Conservation (phyloP, 2,329 filamentous ascomycete species). For the Claviceps sp. region DNA sequence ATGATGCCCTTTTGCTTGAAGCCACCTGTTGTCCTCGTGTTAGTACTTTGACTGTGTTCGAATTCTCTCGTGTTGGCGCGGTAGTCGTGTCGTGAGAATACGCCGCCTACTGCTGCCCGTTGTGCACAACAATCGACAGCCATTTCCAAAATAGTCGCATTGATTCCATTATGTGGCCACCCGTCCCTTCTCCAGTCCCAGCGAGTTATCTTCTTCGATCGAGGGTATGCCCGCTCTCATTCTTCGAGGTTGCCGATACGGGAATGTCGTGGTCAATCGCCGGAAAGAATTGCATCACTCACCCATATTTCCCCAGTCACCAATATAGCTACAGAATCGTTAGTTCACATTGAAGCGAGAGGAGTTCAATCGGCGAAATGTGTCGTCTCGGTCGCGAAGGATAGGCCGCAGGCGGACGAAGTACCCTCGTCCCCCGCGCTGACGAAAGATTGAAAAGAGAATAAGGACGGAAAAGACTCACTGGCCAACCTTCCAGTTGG, state of each 20-base stretch:
- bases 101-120: neutral
- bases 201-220: neutral
- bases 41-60: neutral
- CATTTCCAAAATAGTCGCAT: neutral
- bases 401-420: slow-evolving; percentile 20
- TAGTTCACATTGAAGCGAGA: slow-evolving; percentile 9
- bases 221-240: neutral
- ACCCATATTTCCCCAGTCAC: slow-evolving; percentile 65
- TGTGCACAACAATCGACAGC: too few species aligned
- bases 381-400: slow-evolving; percentile 3
- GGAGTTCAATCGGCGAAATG: neutral
- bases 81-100: neutral
- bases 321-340: slow-evolving; percentile 47
- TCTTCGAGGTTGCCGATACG: neutral
- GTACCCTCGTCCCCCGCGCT: slow-evolving; percentile 1
- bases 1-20: slow-evolving; percentile 50
- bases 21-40: slow-evolving; percentile 28
- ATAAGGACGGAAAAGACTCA: slow-evolving; percentile 14
- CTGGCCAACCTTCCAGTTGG: slow-evolving; percentile 21
- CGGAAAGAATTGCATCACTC: slow-evolving; percentile 26
- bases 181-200: neutral
- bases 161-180: neutral
- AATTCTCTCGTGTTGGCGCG: neutral
- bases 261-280: neutral
- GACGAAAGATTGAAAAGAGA: neutral